These are phyloP conservation scores for Melampsora americana DNA, from an alignment of 1,284 basidiomycete genomes.

Conservation along the genomic window DNA sequence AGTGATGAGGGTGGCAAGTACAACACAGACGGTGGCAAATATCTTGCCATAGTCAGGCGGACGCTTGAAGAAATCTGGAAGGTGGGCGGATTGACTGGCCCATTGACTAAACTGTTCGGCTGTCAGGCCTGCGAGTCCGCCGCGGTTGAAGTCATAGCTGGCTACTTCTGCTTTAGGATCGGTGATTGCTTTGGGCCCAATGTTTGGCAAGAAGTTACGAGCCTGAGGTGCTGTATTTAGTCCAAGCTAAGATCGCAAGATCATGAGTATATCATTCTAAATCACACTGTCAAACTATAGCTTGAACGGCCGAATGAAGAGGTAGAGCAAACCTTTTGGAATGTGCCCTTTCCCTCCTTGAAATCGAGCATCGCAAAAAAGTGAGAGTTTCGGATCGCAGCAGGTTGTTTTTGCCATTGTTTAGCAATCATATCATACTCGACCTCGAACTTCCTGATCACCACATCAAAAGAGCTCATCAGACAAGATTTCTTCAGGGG, in stretches of 20 bases:
- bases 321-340: slow-evolving; percentile 66
- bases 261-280: slow-evolving; percentile 8
- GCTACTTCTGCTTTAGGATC: slow-evolving; percentile 61
- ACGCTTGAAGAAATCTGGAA: slow-evolving; percentile 26
- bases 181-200: slow-evolving; percentile 63
- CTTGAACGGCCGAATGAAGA: background rate
- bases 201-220: slow-evolving; percentile 68
- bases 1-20: slow-evolving; percentile 21
- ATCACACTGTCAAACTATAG: background rate
- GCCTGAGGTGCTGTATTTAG: slow-evolving; percentile 75
- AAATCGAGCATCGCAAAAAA: slow-evolving; percentile 93
- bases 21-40: slow-evolving; percentile 34
- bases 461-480: background rate
- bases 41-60: slow-evolving; percentile 38
- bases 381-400: slow-evolving; percentile 67
- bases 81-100: background rate
- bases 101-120: slow-evolving; percentile 30
- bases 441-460: slow-evolving; percentile 74
- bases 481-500: background rate
- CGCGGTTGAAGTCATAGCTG: slow-evolving; percentile 70
- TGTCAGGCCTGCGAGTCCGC: slow-evolving; percentile 50
- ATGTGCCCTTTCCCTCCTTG: slow-evolving; percentile 68
- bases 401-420: slow-evolving; percentile 68
- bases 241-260: slow-evolving; percentile 60
- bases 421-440: slow-evolving; percentile 73